Conservation (phyloP, 805 yeast species). For the Zygoascus tannicola region DNA sequence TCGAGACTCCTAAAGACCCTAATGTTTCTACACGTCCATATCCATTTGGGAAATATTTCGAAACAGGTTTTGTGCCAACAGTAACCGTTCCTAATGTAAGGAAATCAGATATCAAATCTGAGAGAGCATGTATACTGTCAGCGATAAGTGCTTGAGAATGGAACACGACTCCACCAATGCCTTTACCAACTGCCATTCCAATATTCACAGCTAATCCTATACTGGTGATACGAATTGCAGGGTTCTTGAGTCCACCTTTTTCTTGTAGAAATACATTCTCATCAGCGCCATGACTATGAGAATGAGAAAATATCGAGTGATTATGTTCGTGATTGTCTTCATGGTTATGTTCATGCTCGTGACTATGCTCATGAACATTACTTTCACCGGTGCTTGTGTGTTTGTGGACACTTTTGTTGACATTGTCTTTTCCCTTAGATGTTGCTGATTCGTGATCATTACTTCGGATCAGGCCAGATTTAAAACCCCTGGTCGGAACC, state of each 20-base stretch:
- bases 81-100: conserved; percentile 84
- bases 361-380: not conserved
- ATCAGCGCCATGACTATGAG: conserved; percentile 16
- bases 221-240: conserved; percentile 91
- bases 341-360: not conserved
- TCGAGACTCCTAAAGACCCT: conserved; percentile 83
- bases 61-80: conserved; percentile 54
- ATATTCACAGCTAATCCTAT: conserved; percentile 78
- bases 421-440: too few species aligned
- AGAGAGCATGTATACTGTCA: conserved; percentile 87
- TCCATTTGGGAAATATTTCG: conserved; percentile 65
- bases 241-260: conserved; percentile 43
- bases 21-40: conserved; percentile 89
- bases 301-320: conserved; percentile 12
- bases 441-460: too few species aligned
- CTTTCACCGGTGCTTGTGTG: too few species aligned
- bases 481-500: too few species aligned
- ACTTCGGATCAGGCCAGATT: too few species aligned
- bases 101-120: conserved; percentile 84
- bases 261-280: conserved; percentile 18
- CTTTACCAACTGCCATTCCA: conserved; percentile 78
- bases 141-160: conserved; percentile 93
- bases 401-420: too few species aligned
- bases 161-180: conserved; percentile 81
- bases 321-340: conserved; percentile 9